Base-by-base conservation (phyloP, 768 basidiomycete genomes). In the Mycena filopes region DNA sequence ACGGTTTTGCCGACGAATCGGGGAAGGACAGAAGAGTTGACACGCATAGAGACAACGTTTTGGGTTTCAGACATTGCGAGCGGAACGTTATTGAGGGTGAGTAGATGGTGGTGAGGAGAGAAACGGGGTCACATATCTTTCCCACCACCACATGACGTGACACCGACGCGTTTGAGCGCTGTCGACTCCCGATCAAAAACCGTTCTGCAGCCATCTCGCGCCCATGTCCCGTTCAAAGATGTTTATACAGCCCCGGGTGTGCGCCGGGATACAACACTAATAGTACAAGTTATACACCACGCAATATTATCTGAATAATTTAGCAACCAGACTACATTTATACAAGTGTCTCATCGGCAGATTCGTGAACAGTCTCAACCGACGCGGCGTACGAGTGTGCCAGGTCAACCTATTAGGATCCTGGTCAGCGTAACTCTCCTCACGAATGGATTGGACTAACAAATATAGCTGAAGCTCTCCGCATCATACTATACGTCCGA, bases 401-500 rank as follows among this genome's bases (percentile, higher is more conserved):
- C 15, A 66, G 51, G 49, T 66, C 65, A 57, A 58, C 43, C 65
- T 66, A 40, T 11, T 11, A 33, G 8, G 15, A 50, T 9, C 25
- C 40, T 28, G 26, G 15, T 49, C 47, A 53, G 26, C 9, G 6
- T 18, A 23, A 23, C 6, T 18, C 36, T 3, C 12, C 21, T 12
- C 18, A 26, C 38, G 20, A 33, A 21, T 26, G 33, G 6, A 18
- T 33, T 9, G 5, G 25, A 57, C 60, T 57, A 13, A 69, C 64
- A 42, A 69, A 69, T 21, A 69, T 51, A 36, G 68, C 38, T 20
- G 68, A 58, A 21, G 68, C 59, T 48, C 56, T 42, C 21, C 49
- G 55, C 60, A 66, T 61, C 45, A 69, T 57, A n/a, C n/a, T n/a
- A 40, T 53, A 60, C 47, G 64, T 63, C 36, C 64, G 64, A 23